Conservation (phyloP, 495 filamentous ascomycete species). For the Parathielavia hyrcaniae region DNA sequence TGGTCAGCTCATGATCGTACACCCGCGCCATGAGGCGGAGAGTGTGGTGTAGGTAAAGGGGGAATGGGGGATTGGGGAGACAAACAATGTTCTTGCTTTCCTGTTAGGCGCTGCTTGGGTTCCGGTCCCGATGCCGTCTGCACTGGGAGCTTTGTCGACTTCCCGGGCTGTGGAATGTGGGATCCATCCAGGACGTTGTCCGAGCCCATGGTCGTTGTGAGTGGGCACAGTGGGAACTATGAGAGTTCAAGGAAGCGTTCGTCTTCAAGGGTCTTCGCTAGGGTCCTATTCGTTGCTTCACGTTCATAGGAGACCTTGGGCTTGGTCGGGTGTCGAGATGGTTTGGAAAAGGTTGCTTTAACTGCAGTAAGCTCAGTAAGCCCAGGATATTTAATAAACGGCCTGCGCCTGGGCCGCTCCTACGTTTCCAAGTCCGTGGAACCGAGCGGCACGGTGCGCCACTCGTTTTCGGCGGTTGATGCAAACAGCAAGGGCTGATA, state of each 20-base stretch:
- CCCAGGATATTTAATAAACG: background rate
- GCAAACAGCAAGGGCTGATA: background rate
- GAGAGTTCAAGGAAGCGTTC: background rate
- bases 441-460: background rate
- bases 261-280: background rate
- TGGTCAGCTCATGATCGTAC: background rate
- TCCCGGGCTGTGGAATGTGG: conserved; percentile 12
- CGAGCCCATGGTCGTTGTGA: conserved; percentile 8
- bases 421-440: conserved; percentile 1
- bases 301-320: background rate
- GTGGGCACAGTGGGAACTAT: background rate
- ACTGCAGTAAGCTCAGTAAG: background rate
- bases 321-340: too few species aligned
- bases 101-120: conserved; percentile 56
- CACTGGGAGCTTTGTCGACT: conserved; percentile 16
- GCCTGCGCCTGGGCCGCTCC: background rate
- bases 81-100: conserved; percentile 96
- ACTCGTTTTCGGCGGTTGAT: conserved; percentile 1
- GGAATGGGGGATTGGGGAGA: background rate
- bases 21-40: background rate
- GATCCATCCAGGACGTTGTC: background rate
- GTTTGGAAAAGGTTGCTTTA: too few species aligned
- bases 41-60: background rate
- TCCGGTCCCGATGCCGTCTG: conserved; percentile 12
- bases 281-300: background rate